Conservation (phyloP, 306 rosid species). For the Dryas octopetala region DNA sequence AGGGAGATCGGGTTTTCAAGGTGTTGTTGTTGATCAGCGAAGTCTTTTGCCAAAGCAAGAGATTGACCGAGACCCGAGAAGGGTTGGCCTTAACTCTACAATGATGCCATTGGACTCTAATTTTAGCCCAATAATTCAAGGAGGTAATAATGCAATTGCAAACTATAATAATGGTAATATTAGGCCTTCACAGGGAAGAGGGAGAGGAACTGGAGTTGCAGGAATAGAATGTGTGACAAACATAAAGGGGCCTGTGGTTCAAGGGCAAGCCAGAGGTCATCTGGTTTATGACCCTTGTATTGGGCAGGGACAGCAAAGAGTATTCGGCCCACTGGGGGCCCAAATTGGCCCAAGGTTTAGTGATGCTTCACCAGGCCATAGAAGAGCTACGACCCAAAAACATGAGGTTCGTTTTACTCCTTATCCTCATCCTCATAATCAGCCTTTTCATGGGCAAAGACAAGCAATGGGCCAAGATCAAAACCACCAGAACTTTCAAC, state of each 20-base stretch:
- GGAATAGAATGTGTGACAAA: too few relatives aligned
- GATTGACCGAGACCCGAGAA: too few relatives aligned
- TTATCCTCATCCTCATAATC: background rate
- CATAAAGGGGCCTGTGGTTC: background rate
- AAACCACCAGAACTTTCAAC: constrained; percentile 2
- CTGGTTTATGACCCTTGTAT: background rate
- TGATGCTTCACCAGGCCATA: background rate
- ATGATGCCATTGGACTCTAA: too few relatives aligned
- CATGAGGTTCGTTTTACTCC: background rate
- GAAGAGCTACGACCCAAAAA: background rate
- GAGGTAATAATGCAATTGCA: background rate
- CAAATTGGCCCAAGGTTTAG: constrained; percentile 1
- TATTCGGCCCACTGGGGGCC: background rate
- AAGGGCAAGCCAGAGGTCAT: background rate
- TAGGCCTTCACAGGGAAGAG: background rate
- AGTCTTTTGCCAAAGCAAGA: too few relatives aligned
- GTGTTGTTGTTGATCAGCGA: too few relatives aligned
- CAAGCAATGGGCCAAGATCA: constrained; percentile 4
- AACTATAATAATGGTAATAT: background rate
- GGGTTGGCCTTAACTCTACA: too few relatives aligned
- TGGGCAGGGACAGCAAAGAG: constrained; percentile 1
- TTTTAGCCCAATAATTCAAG: background rate
- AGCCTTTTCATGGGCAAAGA: background rate
- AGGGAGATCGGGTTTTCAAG: constrained; percentile 3
- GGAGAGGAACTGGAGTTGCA: background rate